Evolutionary conservation across 495 filamentous ascomycete species (phyloP), one percentile per base, ranked within the genome.

Genomic region (Wilcoxina mikolae): DNA sequence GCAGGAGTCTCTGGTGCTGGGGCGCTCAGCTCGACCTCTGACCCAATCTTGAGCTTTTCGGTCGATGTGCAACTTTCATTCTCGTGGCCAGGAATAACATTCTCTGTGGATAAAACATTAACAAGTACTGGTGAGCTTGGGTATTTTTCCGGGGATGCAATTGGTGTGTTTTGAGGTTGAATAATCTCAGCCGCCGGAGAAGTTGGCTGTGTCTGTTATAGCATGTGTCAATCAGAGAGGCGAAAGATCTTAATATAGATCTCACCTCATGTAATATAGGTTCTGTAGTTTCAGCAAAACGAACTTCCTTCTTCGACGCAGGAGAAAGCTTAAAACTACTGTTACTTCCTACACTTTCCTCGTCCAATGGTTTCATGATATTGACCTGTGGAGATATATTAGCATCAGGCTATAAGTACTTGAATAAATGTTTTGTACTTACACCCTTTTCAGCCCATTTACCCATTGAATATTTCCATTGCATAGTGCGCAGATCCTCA

Each of bases 361-460:
- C 49, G 20, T 52, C 31, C 2, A 52, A 18, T 26, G 17, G 49
- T 10, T 20, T 41, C 28, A 52, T 17, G 2, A 52, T 23, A 29
- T 29, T 49, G 25, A 49, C 35, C 35, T 39, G 15, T 18, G 12
- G 12, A 1, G 15, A 39, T 3, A 12, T 18, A 39, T 39, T 39
- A 39, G 35, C 35, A 39, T 1, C 35, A 12, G 20, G 1, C 35
- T 1, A 2, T 15, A 15, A 12, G 20, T 5, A 39, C 3, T 1
- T 1, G 12, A 39, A 12, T 39, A 39, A 39, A 39, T 1, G 15
- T 15, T 12, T 12, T 39, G 35, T 1, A 3, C 43, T 18, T 25
- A 46, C 49, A 15, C 49, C 49, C 31, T 52, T 52, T 4, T 38
- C 49, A 18, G 25, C 25, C 49, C 49, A 52, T 24, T 52, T 52